Base-by-base conservation (phyloP, 163 green algal genomes). In the Coccomyxa subellipsoidea region DNA sequence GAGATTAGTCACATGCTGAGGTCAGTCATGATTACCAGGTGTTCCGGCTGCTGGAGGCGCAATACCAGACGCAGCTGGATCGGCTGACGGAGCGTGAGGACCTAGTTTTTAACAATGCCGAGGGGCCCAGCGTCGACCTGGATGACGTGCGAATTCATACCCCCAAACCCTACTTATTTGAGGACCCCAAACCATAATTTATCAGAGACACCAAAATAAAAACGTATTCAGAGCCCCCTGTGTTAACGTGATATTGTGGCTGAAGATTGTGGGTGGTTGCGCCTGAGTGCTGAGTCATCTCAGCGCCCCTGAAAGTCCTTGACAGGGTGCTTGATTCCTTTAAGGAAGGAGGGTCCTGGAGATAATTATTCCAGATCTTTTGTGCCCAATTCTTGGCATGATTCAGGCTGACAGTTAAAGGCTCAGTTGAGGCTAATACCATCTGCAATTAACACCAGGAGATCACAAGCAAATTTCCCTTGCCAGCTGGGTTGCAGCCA, bases 61-160 rank as follows among this genome's bases (percentile, higher is more conserved):
- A 94, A 73, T 94, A 90, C 81, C 34, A 88, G 66, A 85, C 85
- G 47, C 90, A 94, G 76, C 86, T 96, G 80, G 69, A 92, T 37
- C 85, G 92, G 10, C 84, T 99, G 80, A 70, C 87, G 66, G 89
- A 96, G 79, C 86, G 95, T 9, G 96, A 99, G 84, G 83, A 92
- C 39, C 82, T 88, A 5, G 83, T 87, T 36, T 94, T 82, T 38
- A 87, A 87, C 23, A 87, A 79, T 2, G 75, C 54, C 0, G 88
- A 88, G 0, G 84, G 86, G 15, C 69, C 90, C 1, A 70, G 78
- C 0, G 89, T 94, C 47, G 84, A 84, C 47, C 59, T 81, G 29
- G 38, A 79, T 39, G 81, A 82, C 79, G 80, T 84, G 27, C 73
- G 47, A 9, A 36, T 23, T 29, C 35, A 18, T 73, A 9, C 23